Evolutionary conservation across 371 early-diverging fungal species (phyloP), one percentile per base, ranked within the genome.

Genomic region (Mortierella sp.): DNA sequence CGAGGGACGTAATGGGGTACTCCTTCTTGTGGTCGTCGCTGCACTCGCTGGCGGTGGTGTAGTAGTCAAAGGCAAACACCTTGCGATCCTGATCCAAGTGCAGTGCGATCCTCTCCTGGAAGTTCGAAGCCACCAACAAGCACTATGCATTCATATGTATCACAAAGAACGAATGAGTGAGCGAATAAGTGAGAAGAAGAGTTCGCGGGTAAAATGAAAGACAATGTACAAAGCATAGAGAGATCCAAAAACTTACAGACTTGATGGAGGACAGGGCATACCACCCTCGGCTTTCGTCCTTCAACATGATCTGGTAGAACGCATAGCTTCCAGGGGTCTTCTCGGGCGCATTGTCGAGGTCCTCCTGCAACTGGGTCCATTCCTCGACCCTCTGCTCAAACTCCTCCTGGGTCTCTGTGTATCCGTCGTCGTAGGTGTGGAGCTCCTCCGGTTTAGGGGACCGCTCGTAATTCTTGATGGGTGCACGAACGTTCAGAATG

Each of bases 191-290:
- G 19, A 10, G 52, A 52, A 52, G 22, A 45, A 13, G 29, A 24
- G 16, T n/a, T 24, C 45, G 31, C 0, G 6, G 16, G 45, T 9
- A 19, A 11, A 16, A 43, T 1, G 26, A 47, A 0, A 2, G 47
- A 48, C 13, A 43, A 34, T 1, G 2, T 34, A 1, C 29, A 40
- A 22, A 10, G 13, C n/a, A 22, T 2, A 37, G 26, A 5, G 26
- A 19, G n/a, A 55, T 31, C 39, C 22, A 55, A 29, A 19, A 24
- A 43, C 82, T 71, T 71, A 81, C 82, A 52, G 82, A 77, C 37
- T 77, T 81, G 82, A 81, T 68, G 13, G 82, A 81, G n/a, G 82
- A 81, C 61, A 77, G 24, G 48, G 78, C 74, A 50, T 81, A 70
- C 82, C 82, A 81, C 40, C 72, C 73, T 44, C 78, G 73, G 64